Evolutionary conservation across 108 stramenopile genomes (phyloP).

Genomic region (Nitzschia inconspicua): DNA sequence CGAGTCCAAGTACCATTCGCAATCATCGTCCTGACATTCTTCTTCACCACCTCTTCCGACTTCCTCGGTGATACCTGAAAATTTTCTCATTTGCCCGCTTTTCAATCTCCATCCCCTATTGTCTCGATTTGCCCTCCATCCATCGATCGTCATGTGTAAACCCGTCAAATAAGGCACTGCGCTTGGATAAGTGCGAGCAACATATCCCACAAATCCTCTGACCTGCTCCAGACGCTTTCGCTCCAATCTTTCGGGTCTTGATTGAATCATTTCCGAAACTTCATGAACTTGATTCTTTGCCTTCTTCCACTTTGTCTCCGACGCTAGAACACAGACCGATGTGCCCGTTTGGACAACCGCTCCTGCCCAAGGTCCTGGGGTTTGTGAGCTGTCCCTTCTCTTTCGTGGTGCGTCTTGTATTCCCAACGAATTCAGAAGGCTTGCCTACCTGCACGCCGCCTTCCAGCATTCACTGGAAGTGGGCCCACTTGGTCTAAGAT

Average conservation of each 20-base stretch:
- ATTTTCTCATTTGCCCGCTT: too few species aligned
- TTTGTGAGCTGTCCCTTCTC: constrained; percentile 5
- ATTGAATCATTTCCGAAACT: too few species aligned
- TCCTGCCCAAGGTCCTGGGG: constrained; percentile 52
- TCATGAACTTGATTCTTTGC: too few species aligned
- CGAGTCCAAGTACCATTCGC: constrained; percentile 45
- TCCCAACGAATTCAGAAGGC: constrained; percentile 30
- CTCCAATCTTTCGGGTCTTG: not conserved
- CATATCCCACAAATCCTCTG: not conserved
- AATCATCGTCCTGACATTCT: constrained; percentile 26
- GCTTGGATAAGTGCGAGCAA: not conserved
- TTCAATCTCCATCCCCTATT: too few species aligned
- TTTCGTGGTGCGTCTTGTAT: constrained; percentile 57
- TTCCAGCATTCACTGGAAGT: not conserved
- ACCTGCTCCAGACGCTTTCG: not conserved
- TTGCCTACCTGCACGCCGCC: not conserved
- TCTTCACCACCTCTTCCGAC: too few species aligned
- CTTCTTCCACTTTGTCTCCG: constrained; percentile 6
- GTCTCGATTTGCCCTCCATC: too few species aligned
- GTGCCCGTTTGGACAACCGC: constrained; percentile 7
- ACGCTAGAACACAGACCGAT: too few species aligned
- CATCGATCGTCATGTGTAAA: constrained; percentile 25
- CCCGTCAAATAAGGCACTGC: constrained; percentile 48
- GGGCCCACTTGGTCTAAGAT: constrained; percentile 18
- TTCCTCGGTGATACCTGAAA: too few species aligned